Evolutionary conservation across 805 yeast genomes (phyloP).

Genomic region (Sugiyamaella americana): DNA sequence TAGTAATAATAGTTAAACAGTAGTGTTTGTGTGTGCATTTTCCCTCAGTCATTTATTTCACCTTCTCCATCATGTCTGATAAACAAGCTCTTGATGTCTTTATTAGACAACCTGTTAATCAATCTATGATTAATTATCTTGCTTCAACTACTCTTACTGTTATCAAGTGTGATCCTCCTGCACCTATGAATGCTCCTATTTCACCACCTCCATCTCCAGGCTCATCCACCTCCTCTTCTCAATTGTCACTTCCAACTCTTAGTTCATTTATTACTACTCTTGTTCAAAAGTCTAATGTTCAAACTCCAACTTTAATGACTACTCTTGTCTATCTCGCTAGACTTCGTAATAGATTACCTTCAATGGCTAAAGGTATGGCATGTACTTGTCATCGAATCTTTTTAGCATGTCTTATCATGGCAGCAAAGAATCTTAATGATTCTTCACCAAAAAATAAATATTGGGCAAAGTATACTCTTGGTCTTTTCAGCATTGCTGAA

Average conservation of each 20-base stretch:
- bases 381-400: constrained; percentile 92
- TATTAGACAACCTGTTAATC: constrained; percentile 36
- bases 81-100: constrained; percentile 36
- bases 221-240: constrained; percentile 5
- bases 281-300: constrained; percentile 80
- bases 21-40: not conserved
- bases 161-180: constrained; percentile 32
- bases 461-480: constrained; percentile 91
- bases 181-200: constrained; percentile 11
- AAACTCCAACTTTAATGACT: constrained; percentile 92
- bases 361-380: constrained; percentile 79
- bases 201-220: constrained; percentile 17
- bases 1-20: not conserved
- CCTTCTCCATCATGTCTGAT: constrained; percentile 25
- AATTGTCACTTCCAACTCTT: constrained; percentile 26
- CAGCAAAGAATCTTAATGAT: constrained; percentile 92
- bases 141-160: constrained; percentile 37
- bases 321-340: constrained; percentile 77
- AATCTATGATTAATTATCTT: constrained; percentile 37
- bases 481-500: constrained; percentile 67
- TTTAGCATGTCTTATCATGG: constrained; percentile 77
- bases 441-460: constrained; percentile 93
- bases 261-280: constrained; percentile 59
- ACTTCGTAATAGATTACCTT: constrained; percentile 70
- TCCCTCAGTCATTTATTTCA: not conserved